These are phyloP conservation scores for Mucor saturninus DNA, from an alignment of 371 early-diverging fungal genomes.

Conservation along the genomic window DNA sequence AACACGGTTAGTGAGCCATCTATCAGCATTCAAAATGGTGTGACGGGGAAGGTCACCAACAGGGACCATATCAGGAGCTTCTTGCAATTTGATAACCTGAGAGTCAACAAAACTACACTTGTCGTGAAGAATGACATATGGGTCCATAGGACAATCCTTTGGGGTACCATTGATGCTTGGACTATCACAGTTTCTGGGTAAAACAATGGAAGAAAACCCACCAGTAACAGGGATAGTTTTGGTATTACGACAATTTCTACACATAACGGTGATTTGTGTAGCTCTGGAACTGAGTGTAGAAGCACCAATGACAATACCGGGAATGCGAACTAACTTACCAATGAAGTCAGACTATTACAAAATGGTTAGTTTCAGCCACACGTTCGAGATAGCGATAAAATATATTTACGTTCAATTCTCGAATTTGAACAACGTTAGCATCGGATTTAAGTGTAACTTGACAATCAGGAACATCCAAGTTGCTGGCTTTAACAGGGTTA, in stretches of 20 bases:
- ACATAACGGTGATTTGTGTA: constrained; percentile 85
- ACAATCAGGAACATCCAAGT: constrained; percentile 71
- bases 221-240: constrained; percentile 80
- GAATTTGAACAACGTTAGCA: constrained; percentile 83
- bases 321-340: constrained; percentile 93
- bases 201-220: constrained; percentile 82
- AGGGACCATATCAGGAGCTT: constrained; percentile 97
- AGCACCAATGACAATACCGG: constrained; percentile 98
- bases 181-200: constrained; percentile 88
- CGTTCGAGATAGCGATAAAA: not conserved
- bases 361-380: not conserved
- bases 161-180: constrained; percentile 20
- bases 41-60: constrained; percentile 99
- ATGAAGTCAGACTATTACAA: constrained; percentile 79
- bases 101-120: constrained; percentile 97
- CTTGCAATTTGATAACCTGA: constrained; percentile 98
- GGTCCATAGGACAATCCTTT: constrained; percentile 89
- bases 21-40: constrained; percentile 88
- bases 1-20: constrained; percentile 89
- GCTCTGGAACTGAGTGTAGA: constrained; percentile 91
- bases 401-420: constrained; percentile 78
- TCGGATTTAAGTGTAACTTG: constrained; percentile 89
- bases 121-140: constrained; percentile 95
- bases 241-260: constrained; percentile 84
- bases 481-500: constrained; percentile 42